phyloP scores from a whole-genome alignment of 129 eudicot species.

The Saposhnikovia divaricata region DNA sequence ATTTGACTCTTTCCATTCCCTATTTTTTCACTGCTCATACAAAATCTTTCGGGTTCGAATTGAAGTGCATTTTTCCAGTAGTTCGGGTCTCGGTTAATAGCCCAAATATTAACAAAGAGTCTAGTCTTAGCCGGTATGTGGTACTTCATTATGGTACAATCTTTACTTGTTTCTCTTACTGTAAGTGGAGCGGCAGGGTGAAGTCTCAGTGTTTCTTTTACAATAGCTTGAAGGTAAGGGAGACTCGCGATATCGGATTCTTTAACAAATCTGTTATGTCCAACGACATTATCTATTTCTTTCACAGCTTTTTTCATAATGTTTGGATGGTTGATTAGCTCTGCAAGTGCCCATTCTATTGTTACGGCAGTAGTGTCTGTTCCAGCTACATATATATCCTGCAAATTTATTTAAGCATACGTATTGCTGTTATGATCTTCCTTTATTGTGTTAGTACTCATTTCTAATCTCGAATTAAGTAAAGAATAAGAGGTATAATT shows the following conservation, averaged over 20 bases:
- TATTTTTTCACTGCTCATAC: background rate
- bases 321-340: background rate
- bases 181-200: constrained; percentile 53
- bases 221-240: constrained; percentile 33
- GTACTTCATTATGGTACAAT: background rate
- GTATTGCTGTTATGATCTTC: too few species aligned
- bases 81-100: background rate
- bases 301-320: background rate
- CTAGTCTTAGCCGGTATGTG: background rate
- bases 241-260: background rate
- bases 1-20: background rate
- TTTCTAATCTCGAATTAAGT: too few species aligned
- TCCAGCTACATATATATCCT: too few species aligned
- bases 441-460: too few species aligned
- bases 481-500: too few species aligned
- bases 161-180: constrained; percentile 18
- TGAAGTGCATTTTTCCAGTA: background rate
- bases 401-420: too few species aligned
- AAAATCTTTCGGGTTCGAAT: background rate
- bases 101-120: background rate
- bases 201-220: constrained; percentile 60
- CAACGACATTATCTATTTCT: constrained; percentile 15
- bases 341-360: background rate
- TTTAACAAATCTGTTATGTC: constrained; percentile 38
- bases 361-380: too few species aligned